Evolutionary conservation across 2,329 filamentous ascomycete species (phyloP).

Genomic region (Alternaria sp.): DNA sequence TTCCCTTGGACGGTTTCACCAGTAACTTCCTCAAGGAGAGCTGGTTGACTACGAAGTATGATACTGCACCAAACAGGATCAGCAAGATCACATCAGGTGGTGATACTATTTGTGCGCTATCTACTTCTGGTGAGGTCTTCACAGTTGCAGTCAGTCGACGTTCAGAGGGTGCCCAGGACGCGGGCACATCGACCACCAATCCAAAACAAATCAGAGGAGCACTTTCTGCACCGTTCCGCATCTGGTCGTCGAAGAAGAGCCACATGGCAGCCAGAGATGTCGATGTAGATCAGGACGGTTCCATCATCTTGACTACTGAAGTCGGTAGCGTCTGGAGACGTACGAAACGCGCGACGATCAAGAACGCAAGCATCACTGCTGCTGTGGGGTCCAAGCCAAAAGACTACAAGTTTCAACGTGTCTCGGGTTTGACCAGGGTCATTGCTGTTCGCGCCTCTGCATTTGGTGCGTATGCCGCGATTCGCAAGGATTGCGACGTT

Average conservation of each 20-base stretch:
- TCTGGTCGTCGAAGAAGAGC: slow-evolving; percentile 89
- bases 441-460: slow-evolving; percentile 84
- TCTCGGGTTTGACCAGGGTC: slow-evolving; percentile 86
- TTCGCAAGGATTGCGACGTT: slow-evolving; percentile 83
- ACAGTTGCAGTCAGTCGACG: slow-evolving; percentile 78
- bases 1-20: slow-evolving; percentile 76
- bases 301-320: slow-evolving; percentile 90
- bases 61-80: slow-evolving; percentile 71
- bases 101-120: slow-evolving; percentile 89
- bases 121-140: slow-evolving; percentile 84
- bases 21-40: slow-evolving; percentile 72
- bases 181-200: slow-evolving; percentile 82
- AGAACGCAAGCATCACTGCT: slow-evolving; percentile 64
- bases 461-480: slow-evolving; percentile 87
- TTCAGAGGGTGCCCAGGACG: slow-evolving; percentile 63
- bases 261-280: slow-evolving; percentile 85
- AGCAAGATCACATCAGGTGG: slow-evolving; percentile 81
- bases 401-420: slow-evolving; percentile 93
- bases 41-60: slow-evolving; percentile 70
- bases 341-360: slow-evolving; percentile 80
- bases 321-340: slow-evolving; percentile 94
- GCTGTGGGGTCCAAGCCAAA: slow-evolving; percentile 70
- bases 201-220: slow-evolving; percentile 87
- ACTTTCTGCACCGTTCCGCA: slow-evolving; percentile 76
- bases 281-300: slow-evolving; percentile 88